Conservation (phyloP, 768 basidiomycete genomes). For the Trametopsis cervina region DNA sequence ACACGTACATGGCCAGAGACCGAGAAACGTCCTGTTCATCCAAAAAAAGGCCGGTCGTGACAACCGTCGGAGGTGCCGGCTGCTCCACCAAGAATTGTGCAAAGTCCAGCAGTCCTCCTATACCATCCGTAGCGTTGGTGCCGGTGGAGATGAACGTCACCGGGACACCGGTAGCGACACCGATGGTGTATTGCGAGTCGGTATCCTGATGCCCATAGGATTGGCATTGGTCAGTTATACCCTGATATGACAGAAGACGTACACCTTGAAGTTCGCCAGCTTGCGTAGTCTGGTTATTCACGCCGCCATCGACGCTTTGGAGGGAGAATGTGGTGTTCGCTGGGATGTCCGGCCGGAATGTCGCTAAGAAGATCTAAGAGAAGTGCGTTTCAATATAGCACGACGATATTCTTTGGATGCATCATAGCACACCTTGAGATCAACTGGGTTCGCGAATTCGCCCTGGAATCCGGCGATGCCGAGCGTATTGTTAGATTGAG, state of each 20-base stretch:
- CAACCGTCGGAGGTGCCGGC: background rate
- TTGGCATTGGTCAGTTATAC: background rate
- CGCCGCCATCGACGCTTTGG: conserved; percentile 21
- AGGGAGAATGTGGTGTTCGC: conserved; percentile 17
- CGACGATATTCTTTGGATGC: background rate
- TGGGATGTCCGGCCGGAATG: conserved; percentile 40
- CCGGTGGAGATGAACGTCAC: conserved; percentile 21
- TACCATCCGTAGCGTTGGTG: conserved; percentile 8
- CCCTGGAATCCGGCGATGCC: conserved; percentile 15
- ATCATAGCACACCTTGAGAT: conserved; percentile 15
- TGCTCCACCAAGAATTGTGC: conserved; percentile 6
- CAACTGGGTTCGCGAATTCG: conserved; percentile 17
- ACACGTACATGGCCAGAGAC: conserved; percentile 17
- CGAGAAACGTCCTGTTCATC: conserved; percentile 16
- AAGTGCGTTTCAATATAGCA: conserved; percentile 23
- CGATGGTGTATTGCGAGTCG: conserved; percentile 22
- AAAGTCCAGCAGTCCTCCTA: conserved; percentile 14
- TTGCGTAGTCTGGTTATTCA: conserved; percentile 36
- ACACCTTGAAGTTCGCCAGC: conserved; percentile 63
- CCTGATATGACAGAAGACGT: conserved; percentile 16
- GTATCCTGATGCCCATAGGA: conserved; percentile 6
- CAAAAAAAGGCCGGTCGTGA: background rate
- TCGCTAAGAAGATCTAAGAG: conserved; percentile 40
- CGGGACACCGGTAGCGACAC: conserved; percentile 23
- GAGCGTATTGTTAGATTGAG: conserved; percentile 11